These are phyloP conservation scores for Ramularia endophylla DNA, from an alignment of 2,329 filamentous ascomycete species.

Conservation along the genomic window DNA sequence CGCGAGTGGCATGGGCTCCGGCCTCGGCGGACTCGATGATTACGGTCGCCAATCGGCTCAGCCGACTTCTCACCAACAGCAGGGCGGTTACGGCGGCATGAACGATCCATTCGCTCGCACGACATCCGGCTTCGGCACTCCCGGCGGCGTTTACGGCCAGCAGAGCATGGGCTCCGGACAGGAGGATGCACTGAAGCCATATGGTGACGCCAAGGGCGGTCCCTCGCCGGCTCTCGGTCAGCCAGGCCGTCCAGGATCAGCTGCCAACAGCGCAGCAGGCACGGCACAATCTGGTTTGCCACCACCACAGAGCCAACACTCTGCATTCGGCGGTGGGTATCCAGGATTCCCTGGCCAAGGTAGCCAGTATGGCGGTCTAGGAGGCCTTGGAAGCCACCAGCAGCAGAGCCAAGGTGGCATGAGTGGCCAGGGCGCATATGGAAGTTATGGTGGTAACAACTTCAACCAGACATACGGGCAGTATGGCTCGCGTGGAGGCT, in stretches of 20 bases:
- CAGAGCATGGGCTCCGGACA: slow-evolving; percentile 39
- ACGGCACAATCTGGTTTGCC: slow-evolving; percentile 48
- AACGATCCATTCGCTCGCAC: slow-evolving; percentile 56
- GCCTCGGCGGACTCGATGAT: slow-evolving; percentile 48
- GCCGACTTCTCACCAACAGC: slow-evolving; percentile 50
- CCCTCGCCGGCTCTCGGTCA: slow-evolving; percentile 57
- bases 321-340: slow-evolving; percentile 51
- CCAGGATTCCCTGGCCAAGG: slow-evolving; percentile 44
- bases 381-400: slow-evolving; percentile 45
- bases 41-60: slow-evolving; percentile 52
- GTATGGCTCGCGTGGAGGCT: slow-evolving; percentile 27
- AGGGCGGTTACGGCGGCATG: slow-evolving; percentile 47
- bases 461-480: slow-evolving; percentile 32
- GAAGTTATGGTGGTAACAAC: slow-evolving; percentile 28
- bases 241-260: slow-evolving; percentile 57
- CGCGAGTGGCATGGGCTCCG: slow-evolving; percentile 35
- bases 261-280: slow-evolving; percentile 52
- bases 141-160: slow-evolving; percentile 43
- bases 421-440: slow-evolving; percentile 35
- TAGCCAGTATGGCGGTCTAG: slow-evolving; percentile 48
- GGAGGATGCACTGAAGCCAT: slow-evolving; percentile 54
- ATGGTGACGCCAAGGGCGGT: slow-evolving; percentile 49
- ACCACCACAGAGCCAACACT: slow-evolving; percentile 53
- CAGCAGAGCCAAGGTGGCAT: slow-evolving; percentile 37
- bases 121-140: slow-evolving; percentile 50